Percentiles rank a stretch among this genome's conserved stretches.
Evolutionary conservation across 1,284 basidiomycete genomes (phyloP).

Genomic region (Athelia psychrophila): DNA sequence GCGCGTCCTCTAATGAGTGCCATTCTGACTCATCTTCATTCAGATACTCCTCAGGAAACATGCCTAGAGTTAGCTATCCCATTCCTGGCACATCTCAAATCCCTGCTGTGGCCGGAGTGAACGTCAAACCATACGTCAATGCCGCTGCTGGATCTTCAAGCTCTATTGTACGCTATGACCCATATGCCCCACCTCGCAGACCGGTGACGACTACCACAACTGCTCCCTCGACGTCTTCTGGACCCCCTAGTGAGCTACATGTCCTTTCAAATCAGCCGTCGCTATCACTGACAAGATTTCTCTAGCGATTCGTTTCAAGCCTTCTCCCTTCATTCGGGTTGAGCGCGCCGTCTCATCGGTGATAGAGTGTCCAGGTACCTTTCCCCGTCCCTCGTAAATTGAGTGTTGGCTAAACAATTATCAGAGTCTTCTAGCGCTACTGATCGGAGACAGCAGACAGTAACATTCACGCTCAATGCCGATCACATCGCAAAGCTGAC

Average conservation of each 20-base stretch:
- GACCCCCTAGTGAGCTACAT: slow-evolving; percentile 21
- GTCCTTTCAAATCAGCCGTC: background rate
- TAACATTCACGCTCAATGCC: slow-evolving; percentile 59
- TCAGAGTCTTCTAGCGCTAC: slow-evolving; percentile 74
- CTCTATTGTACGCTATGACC: slow-evolving; percentile 50
- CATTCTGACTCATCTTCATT: slow-evolving; percentile 35
- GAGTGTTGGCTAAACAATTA: background rate
- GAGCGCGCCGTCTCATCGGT: slow-evolving; percentile 64
- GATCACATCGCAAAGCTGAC: slow-evolving; percentile 66
- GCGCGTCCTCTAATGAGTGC: slow-evolving; percentile 36
- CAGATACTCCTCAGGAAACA: background rate
- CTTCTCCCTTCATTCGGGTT: slow-evolving; percentile 74
- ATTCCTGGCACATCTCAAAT: background rate
- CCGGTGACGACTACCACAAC: slow-evolving; percentile 31
- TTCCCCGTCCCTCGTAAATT: slow-evolving; percentile 1
- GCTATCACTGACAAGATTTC: slow-evolving; percentile 9
- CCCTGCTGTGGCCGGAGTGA: background rate
- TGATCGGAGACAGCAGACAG: slow-evolving; percentile 65
- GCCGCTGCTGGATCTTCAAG: slow-evolving; percentile 16
- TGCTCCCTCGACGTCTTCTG: slow-evolving; percentile 28
- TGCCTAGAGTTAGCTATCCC: background rate
- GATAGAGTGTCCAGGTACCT: slow-evolving; percentile 71
- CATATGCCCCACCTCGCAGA: slow-evolving; percentile 58
- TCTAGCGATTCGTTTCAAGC: slow-evolving; percentile 71
- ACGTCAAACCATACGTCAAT: background rate